Evolutionary conservation across 2,329 filamentous ascomycete genomes (phyloP), one percentile per base, ranked within the genome.

Genomic region (Pestalotiopsis sp.): DNA sequence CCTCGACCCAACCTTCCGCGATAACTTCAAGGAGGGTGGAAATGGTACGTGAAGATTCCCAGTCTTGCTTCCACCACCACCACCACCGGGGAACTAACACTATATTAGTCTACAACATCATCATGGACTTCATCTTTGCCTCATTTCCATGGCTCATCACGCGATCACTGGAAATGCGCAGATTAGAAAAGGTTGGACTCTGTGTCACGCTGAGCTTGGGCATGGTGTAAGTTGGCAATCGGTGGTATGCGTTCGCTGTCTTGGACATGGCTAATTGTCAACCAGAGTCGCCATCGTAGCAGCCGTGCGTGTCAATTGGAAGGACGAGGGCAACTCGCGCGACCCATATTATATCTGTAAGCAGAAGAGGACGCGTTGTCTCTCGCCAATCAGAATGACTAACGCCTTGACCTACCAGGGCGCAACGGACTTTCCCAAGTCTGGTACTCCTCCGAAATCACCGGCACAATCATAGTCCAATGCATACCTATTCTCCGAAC

Each of bases 401-500:
- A 36, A 36, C 20, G 45, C 14, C 12, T 9, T 52, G 45, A 27
- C 31, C 39, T 17, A 27, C 36, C 66, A 78, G 78, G 75, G 81
- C 81, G 83, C 62, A 82, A 84, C 69, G 83, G 79, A 12, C 75
- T 83, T 70, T 83, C 81, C 0, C 83, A 84, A 71, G 78, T 85
- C 67, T 84, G 83, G 83, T 83, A 86, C 75, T 85, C 84, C 0
- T 85, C 84, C 17, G 85, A 87, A 75, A 79, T 87, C 66, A 81
- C 84, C 9, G 85, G 85, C 66, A 87, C 85, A 31, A 86, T 87
- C 71, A 86, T 87, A 58, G 85, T 87, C 4, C 85, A 87, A 71
- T 87, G 84, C 69, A 83, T 87, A 2, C 85, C 85, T 2, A 82
- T 87, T 17, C 73, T 87, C 7, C 81, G 85, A 11, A 84, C 85